Conservation (phyloP, 495 filamentous ascomycete species). For the Sphaerosporella brunnea region DNA sequence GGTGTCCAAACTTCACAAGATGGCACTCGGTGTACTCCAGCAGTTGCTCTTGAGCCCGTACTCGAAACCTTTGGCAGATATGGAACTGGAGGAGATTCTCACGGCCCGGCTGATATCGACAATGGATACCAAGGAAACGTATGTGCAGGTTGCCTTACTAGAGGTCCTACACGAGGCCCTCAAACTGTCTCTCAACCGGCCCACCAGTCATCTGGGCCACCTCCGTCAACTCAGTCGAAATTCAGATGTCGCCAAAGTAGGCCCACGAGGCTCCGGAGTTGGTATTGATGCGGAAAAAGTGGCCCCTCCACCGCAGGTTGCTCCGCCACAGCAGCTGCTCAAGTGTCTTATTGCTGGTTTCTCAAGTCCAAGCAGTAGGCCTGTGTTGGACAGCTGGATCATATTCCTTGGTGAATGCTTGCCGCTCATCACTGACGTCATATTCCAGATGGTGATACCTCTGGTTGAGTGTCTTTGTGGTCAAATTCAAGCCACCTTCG, state of each 20-base stretch:
- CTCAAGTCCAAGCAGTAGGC: conserved; percentile 51
- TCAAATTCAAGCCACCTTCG: conserved; percentile 54
- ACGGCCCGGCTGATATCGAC: conserved; percentile 51
- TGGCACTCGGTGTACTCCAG: conserved; percentile 51
- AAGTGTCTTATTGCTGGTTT: conserved; percentile 73
- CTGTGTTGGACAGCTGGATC: conserved; percentile 80
- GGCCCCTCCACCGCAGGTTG: conserved; percentile 27
- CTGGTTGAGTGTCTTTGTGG: conserved; percentile 75
- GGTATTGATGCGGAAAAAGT: conserved; percentile 13
- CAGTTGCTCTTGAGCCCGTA: conserved; percentile 59
- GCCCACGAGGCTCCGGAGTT: conserved; percentile 9
- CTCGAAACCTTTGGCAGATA: conserved; percentile 42
- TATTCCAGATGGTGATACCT: conserved; percentile 79
- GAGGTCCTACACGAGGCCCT: conserved; percentile 56
- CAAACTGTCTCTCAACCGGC: conserved; percentile 41
- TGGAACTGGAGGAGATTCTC: conserved; percentile 54
- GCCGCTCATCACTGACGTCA: conserved; percentile 59
- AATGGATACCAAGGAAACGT: conserved; percentile 40
- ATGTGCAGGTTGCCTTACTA: conserved; percentile 55
- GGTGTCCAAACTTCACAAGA: conserved; percentile 46
- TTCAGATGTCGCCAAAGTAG: conserved; percentile 27
- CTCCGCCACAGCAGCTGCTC: conserved; percentile 55
- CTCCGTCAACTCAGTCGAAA: conserved; percentile 16
- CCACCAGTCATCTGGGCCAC: conserved; percentile 29
- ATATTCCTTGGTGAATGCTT: conserved; percentile 68